Evolutionary conservation across 305 asterid species (phyloP).

Genomic region (Fraxinus baroniana): DNA sequence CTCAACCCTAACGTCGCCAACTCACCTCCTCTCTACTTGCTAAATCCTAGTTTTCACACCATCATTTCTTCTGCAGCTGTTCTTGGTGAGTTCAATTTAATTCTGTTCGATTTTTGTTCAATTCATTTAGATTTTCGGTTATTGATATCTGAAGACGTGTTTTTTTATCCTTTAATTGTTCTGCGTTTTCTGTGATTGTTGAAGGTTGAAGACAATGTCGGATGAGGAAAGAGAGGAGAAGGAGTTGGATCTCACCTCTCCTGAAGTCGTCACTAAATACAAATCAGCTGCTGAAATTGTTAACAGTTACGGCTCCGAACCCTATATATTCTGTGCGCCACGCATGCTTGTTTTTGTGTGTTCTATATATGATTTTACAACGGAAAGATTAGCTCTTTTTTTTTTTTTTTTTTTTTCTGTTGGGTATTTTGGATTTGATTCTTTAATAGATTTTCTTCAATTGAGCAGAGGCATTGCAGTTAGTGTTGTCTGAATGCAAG

Average conservation of each 20-base stretch:
- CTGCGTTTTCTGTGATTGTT: conserved; percentile 13
- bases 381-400: not conserved
- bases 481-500: conserved; percentile 64
- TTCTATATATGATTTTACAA: not conserved
- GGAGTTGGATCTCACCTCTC: conserved; percentile 69
- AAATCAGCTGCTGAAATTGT: conserved; percentile 70
- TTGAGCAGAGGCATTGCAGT: conserved; percentile 69
- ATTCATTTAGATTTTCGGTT: not conserved
- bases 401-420: not conserved
- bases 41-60: conserved; percentile 29
- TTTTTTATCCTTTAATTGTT: not conserved
- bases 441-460: conserved; percentile 2
- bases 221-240: conserved; percentile 76
- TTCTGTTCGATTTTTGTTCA: not conserved
- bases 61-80: not conserved
- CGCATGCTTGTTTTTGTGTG: not conserved
- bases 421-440: not conserved
- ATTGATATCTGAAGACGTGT: not conserved
- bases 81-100: conserved; percentile 24
- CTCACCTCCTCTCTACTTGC: not conserved
- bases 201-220: conserved; percentile 47
- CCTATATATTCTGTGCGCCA: not conserved
- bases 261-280: conserved; percentile 69
- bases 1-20: conserved; percentile 28
- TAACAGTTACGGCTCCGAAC: conserved; percentile 36